Evolutionary conservation across 192 early-diverging fungal species (phyloP).

Genomic region (Helicostylum pulchrum): DNA sequence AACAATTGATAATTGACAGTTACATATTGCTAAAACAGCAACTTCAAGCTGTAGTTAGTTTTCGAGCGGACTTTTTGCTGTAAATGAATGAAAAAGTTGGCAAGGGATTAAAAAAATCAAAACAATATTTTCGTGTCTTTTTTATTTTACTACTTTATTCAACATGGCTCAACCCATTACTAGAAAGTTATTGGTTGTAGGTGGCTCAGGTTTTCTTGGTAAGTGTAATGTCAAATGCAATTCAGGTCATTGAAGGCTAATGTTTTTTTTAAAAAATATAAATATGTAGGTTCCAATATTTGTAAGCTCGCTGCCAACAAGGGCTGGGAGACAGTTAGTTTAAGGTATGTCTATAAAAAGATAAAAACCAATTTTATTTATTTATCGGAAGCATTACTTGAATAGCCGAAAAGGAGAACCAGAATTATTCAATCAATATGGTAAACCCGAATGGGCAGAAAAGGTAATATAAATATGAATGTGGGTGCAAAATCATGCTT

Average conservation of each 20-base stretch:
- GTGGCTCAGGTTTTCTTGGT: conserved; percentile 61
- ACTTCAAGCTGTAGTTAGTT: no score
- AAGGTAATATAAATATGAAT: conserved; percentile 22
- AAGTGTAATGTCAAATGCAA: conserved; percentile 9
- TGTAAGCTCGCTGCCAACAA: conserved; percentile 42
- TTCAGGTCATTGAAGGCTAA: not conserved
- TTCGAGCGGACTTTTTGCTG: no score
- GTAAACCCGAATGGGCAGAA: conserved; percentile 27
- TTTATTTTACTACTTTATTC: no score
- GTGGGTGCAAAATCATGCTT: not conserved
- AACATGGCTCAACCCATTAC: conserved; percentile 22
- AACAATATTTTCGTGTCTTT: no score
- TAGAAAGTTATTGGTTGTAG: conserved; percentile 55
- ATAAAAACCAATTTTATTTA: not conserved
- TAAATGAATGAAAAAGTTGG: no score
- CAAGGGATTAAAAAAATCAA: no score
- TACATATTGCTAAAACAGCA: no score
- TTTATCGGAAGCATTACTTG: not conserved
- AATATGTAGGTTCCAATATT: conserved; percentile 38
- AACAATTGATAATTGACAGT: no score
- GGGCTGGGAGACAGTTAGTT: conserved; percentile 50
- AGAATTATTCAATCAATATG: conserved; percentile 3
- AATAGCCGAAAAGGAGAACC: conserved; percentile 33
- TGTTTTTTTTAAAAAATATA: no score
- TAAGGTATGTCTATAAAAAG: conserved; percentile 39